Base-by-base conservation (phyloP, 495 filamentous ascomycete genomes). In the Trichocladium uniseriatum region DNA sequence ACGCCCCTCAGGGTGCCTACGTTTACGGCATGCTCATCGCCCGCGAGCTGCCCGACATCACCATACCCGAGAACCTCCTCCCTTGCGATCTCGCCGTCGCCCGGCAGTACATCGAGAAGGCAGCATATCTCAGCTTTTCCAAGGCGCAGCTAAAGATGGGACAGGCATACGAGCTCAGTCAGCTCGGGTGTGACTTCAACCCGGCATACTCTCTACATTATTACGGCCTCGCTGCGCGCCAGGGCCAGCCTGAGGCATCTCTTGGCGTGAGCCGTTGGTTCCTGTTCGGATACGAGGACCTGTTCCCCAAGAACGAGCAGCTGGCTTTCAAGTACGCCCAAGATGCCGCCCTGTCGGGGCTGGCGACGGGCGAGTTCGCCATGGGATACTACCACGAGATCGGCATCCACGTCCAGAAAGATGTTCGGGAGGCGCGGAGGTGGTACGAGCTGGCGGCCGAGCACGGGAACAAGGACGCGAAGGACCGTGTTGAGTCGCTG, bases 181-280 rank as follows among this genome's bases (percentile, higher is more conserved):
- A 89, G 58, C 74, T 98, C 8, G 86, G 87, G 19, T 96, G 92
- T 63, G 91, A 97, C 55, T 98, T 98, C 67, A 86, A 91, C 57
- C 92, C 92, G 0, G 82, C 86, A 6, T 70, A 94, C 43, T 96
- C 91, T 5, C 67, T 98, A 49, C 92, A 98, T 57, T 98, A 98
- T 66, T 95, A 96, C 62, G 89, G 87, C 45, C 76, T 98, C 35
- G 94, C 92, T 16, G 84, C 92, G 4, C 81, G 85, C 35, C 94
- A 97, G 66, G 78, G 76, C 27, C 89, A 96, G 57, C 69, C 86
- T 0, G 92, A 97, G 59, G 92, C 91, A 0, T 87, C 95, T 44
- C 89, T 98, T 78, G 88, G 89, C 20, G 91, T 98, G 51, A 96
- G 90, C 61, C 94, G 96, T 67, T 98, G 92, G 92, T 97, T 97